These are phyloP conservation scores for Serendipita sp. DNA, from an alignment of 768 basidiomycete species.

Conservation along the genomic window DNA sequence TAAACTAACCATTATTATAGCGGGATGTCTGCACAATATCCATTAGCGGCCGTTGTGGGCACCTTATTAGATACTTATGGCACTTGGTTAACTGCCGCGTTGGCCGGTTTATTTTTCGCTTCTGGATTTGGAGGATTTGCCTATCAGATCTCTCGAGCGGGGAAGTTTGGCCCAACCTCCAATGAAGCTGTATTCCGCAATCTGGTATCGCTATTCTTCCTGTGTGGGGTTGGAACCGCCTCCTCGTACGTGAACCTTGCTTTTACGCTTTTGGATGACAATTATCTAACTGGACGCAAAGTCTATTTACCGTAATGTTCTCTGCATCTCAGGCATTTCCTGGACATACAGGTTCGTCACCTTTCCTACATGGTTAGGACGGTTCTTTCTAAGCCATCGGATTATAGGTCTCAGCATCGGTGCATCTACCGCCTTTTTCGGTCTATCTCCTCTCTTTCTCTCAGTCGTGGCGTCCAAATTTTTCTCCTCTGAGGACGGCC, in stretches of 20 bases:
- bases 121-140: slow-evolving; percentile 49
- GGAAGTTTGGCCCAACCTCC: slow-evolving; percentile 24
- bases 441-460: slow-evolving; percentile 65
- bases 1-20: slow-evolving; percentile 21
- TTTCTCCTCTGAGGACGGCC: slow-evolving; percentile 33
- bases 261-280: too few species aligned
- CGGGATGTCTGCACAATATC: slow-evolving; percentile 74
- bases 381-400: neutral
- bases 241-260: slow-evolving; percentile 41
- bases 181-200: slow-evolving; percentile 28
- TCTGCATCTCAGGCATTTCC: slow-evolving; percentile 60
- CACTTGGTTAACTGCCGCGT: slow-evolving; percentile 48
- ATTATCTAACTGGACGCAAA: slow-evolving; percentile 13
- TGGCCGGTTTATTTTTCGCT: slow-evolving; percentile 41
- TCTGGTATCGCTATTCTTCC: slow-evolving; percentile 41
- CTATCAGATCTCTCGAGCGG: slow-evolving; percentile 31
- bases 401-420: slow-evolving; percentile 11
- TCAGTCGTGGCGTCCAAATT: slow-evolving; percentile 44
- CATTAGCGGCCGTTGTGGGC: slow-evolving; percentile 52
- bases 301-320: slow-evolving; percentile 60
- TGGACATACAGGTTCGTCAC: slow-evolving; percentile 42
- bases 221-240: slow-evolving; percentile 51
- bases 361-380: slow-evolving; percentile 19
- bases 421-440: slow-evolving; percentile 51
- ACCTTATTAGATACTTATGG: slow-evolving; percentile 52